Conservation (phyloP, 2,329 filamentous ascomycete genomes). For the Ascochyta koolunga region DNA sequence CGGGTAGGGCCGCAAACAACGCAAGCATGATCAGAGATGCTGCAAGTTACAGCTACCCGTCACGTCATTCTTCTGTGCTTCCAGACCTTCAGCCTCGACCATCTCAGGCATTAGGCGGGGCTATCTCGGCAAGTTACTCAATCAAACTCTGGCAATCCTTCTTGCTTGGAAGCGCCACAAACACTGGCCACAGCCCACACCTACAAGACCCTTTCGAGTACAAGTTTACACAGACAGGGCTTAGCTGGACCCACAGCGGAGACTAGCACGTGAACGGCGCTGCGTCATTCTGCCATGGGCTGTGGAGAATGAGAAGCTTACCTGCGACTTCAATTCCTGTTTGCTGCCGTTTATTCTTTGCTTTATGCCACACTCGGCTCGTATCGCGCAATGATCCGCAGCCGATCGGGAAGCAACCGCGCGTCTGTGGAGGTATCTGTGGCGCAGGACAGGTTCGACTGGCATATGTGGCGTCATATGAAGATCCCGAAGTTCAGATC, state of each 20-base stretch:
- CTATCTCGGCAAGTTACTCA: not conserved
- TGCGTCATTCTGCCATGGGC: slow-evolving; percentile 36
- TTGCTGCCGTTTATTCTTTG: slow-evolving; percentile 16
- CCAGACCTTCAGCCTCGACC: slow-evolving; percentile 15
- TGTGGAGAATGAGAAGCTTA: slow-evolving; percentile 35
- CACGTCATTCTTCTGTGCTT: slow-evolving; percentile 21
- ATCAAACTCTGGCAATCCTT: slow-evolving; percentile 6
- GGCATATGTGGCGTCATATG: slow-evolving; percentile 23
- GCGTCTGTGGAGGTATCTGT: slow-evolving; percentile 12
- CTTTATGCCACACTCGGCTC: slow-evolving; percentile 13
- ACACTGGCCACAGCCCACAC: slow-evolving; percentile 22
- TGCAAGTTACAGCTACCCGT: slow-evolving; percentile 5
- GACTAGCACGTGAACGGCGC: slow-evolving; percentile 22
- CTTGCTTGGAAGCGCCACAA: slow-evolving; percentile 18
- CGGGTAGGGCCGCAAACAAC: slow-evolving; percentile 19
- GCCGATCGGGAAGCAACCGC: slow-evolving; percentile 14
- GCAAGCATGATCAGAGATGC: slow-evolving; percentile 20
- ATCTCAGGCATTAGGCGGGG: slow-evolving; percentile 1
- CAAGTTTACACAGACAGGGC: slow-evolving; percentile 10
- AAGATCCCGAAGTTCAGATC: slow-evolving; percentile 24
- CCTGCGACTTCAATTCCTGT: slow-evolving; percentile 28
- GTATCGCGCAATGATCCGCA: slow-evolving; percentile 17
- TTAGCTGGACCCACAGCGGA: slow-evolving; percentile 20
- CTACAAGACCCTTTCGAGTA: slow-evolving; percentile 16
- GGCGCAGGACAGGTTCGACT: slow-evolving; percentile 9